Evolutionary conservation across 2,329 filamentous ascomycete genomes (phyloP).

Genomic region (Hawksworthiomyces lignivorus): DNA sequence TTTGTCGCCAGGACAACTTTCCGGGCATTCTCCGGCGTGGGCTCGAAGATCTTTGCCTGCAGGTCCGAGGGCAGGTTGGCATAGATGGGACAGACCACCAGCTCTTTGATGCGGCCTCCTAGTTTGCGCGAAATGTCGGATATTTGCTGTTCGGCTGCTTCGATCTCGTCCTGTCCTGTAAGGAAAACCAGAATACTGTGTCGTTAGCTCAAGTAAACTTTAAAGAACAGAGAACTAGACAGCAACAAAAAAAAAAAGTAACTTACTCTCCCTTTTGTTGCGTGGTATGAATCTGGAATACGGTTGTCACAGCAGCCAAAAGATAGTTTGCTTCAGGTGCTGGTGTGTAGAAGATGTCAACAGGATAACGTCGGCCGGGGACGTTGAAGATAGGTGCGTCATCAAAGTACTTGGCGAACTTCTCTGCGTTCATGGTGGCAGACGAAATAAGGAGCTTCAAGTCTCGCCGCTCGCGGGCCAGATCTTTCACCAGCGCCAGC

Average conservation of each 20-base stretch:
- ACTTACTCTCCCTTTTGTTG: slow-evolving; percentile 65
- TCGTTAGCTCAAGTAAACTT: neutral
- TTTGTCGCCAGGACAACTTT: slow-evolving; percentile 95
- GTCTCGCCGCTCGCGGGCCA: slow-evolving; percentile 74
- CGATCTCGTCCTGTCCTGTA: slow-evolving; percentile 94
- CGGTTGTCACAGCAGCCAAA: slow-evolving; percentile 80
- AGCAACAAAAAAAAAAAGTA: neutral
- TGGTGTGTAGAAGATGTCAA: slow-evolving; percentile 85
- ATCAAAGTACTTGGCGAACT: slow-evolving; percentile 88
- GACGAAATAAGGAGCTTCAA: slow-evolving; percentile 88
- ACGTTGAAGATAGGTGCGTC: slow-evolving; percentile 92
- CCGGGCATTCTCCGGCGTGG: slow-evolving; percentile 73
- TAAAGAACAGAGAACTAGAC: neutral
- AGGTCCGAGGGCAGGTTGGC: slow-evolving; percentile 85
- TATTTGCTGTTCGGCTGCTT: slow-evolving; percentile 75
- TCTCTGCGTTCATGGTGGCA: slow-evolving; percentile 88
- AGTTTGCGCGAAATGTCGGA: slow-evolving; percentile 81
- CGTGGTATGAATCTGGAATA: slow-evolving; percentile 90
- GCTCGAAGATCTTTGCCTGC: slow-evolving; percentile 90
- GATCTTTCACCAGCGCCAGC: slow-evolving; percentile 79
- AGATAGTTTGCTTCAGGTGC: slow-evolving; percentile 93
- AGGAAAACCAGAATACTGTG: slow-evolving; percentile 74
- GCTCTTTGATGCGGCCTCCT: slow-evolving; percentile 73
- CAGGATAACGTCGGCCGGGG: slow-evolving; percentile 78
- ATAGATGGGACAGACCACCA: slow-evolving; percentile 90